These are phyloP conservation scores for Wickerhamiella azyma DNA, from an alignment of 805 yeast species.

Conservation along the genomic window DNA sequence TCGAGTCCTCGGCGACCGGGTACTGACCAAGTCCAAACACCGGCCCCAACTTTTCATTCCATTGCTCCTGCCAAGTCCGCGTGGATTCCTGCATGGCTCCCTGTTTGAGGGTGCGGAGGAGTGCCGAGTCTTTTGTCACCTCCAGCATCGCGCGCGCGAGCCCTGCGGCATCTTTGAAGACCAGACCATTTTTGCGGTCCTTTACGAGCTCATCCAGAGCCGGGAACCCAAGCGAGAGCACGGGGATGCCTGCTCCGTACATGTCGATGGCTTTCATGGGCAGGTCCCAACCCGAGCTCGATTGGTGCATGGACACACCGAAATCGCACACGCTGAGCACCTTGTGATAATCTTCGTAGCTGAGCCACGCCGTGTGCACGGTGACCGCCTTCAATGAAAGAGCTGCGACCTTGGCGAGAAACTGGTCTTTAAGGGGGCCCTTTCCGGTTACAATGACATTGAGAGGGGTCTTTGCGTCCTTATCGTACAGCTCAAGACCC, in stretches of 20 bases:
- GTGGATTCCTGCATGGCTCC: constrained; percentile 69
- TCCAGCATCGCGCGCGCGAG: constrained; percentile 32
- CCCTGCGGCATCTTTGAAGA: constrained; percentile 32
- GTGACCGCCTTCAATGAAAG: constrained; percentile 36
- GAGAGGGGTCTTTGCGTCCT: constrained; percentile 32
- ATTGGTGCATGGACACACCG: constrained; percentile 80
- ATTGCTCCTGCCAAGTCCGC: constrained; percentile 60
- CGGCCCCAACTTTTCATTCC: constrained; percentile 43
- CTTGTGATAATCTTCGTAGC: constrained; percentile 64
- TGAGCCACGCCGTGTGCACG: constrained; percentile 61
- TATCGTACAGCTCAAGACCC: constrained; percentile 51
- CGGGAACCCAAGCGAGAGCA: constrained; percentile 58
- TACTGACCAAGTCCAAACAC: constrained; percentile 27
- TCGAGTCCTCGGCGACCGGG: constrained; percentile 7
- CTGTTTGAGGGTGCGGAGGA: constrained; percentile 31
- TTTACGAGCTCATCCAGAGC: constrained; percentile 69
- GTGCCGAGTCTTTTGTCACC: constrained; percentile 22
- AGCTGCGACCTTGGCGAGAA: constrained; percentile 34
- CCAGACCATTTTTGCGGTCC: constrained; percentile 55
- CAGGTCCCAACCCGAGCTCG: constrained; percentile 84
- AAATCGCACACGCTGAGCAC: constrained; percentile 66
- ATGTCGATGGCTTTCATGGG: constrained; percentile 97
- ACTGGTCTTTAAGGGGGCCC: constrained; percentile 63
- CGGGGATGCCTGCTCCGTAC: constrained; percentile 94
- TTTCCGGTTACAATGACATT: constrained; percentile 87